Evolutionary conservation across 2,329 filamentous ascomycete genomes (phyloP), one percentile per base, ranked within the genome.

Genomic region (Phialophora chinensis): DNA sequence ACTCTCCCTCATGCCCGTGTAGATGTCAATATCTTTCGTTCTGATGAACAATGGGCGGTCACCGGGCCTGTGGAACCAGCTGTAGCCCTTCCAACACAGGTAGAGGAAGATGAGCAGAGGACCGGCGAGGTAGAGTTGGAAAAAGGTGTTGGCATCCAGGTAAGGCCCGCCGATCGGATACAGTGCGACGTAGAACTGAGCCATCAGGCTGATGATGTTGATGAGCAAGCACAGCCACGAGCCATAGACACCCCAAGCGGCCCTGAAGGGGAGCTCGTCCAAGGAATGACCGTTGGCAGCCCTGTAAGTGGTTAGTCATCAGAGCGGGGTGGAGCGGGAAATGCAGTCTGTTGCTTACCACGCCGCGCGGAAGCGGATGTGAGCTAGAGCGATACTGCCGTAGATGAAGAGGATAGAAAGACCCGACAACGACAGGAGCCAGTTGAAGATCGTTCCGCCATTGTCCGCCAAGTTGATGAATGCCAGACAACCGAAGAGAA

Each of bases 311-410:
- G 38, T 44, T 44, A 44, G 38, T 44, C 38, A 44, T 66, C 55
- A 63, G 29, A 59, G 42, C n/a, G 49, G 60, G 20, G 56, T 53
- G 14, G 14, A 33, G n/a, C 49, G 57, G 20, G 20, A 35, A 47
- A 57, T 58, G 62, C 42, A 52, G 50, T 50, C n/a, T 52, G 31
- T 59, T 57, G 38, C 65, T 65, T 68, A 66, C 71, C 92, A 96
- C n/a, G 89, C 91, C 27, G 81, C 80, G 69, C 93, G 91, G 85
- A 97, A 97, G 66, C 93, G 92, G 75, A 97, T 96, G 79, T 97
- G 93, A 58, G 69, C 66, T n/a, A 72, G 56, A 53, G 53, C 61
- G 58, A 72, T 70, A 59, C 69, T 65, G 60, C 68, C 67, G 90
- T 90, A 93, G 35, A 90, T 89, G 78, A 93, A 91, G 77, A 93